These are phyloP conservation scores for Teratosphaeria gauchensis DNA, from an alignment of 2,329 filamentous ascomycete genomes.

Conservation along the genomic window DNA sequence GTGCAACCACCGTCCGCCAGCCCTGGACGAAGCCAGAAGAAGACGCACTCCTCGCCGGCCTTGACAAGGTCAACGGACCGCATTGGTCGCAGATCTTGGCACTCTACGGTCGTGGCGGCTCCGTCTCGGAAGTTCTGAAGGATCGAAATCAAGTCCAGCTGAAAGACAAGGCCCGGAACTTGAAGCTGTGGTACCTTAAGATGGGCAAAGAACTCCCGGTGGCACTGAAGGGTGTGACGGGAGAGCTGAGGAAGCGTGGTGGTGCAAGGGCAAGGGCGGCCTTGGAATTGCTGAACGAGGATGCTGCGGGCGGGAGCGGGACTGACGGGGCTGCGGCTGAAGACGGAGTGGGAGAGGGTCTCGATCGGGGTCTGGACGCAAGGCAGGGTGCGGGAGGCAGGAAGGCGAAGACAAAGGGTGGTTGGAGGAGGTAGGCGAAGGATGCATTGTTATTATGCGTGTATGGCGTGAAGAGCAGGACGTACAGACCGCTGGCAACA, in stretches of 20 bases:
- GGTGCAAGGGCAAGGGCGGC: constrained; percentile 26
- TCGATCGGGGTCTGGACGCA: not conserved
- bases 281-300: constrained; percentile 12
- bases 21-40: constrained; percentile 88
- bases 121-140: constrained; percentile 71
- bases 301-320: not conserved
- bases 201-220: constrained; percentile 84
- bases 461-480: not conserved
- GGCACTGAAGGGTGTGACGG: constrained; percentile 78
- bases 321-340: not conserved
- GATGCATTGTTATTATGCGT: not conserved
- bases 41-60: constrained; percentile 76
- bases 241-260: constrained; percentile 68
- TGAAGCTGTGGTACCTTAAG: constrained; percentile 87
- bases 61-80: constrained; percentile 80
- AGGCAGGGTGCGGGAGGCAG: not conserved
- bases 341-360: not conserved
- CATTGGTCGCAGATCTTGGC: constrained; percentile 89
- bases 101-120: constrained; percentile 71
- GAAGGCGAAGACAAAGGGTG: not conserved
- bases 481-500: not conserved
- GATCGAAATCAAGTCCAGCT: constrained; percentile 85
- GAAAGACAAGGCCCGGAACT: constrained; percentile 83
- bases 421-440: not conserved
- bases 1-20: constrained; percentile 38